Evolutionary conservation across 805 yeast genomes (phyloP), one percentile per base, ranked within the genome.

Genomic region (Saccharomycopsis sp.): DNA sequence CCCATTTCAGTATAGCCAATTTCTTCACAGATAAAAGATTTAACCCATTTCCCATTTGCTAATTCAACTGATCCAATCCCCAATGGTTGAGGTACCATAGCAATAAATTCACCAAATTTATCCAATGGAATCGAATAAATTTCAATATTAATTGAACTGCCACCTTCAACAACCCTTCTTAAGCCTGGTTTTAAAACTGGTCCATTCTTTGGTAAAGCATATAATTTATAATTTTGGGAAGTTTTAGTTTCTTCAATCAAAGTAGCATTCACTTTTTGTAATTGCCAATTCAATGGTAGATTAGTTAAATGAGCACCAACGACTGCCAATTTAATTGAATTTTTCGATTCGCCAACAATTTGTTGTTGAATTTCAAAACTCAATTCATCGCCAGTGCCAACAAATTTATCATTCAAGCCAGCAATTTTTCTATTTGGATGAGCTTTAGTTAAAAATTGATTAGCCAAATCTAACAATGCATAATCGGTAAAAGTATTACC

Each of bases 251-350:
- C 69, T 52, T 73, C 68, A 3, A 82, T 57, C 44, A 85, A 77
- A 2, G 77, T 64, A 24, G 97, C 97, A 55, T 80, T 76, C 37
- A 82, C 93, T 60, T 83, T 76, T 55, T 84, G 82, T 50, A 90
- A 71, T 67, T 90, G 98, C 96, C 97, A 89, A 64, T 90, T 88
- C 54, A 90, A 71, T 39, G 88, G 88, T 70, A 87, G 75, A 1
- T 96, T 96, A 45, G 78, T 70, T 53, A 93, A 71, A 60, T 90
- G 98, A 39, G 97, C 97, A 45, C 98, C 98, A 39, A 90, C 97
- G 29, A 93, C 98, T 1, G 97, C 97, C 47, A 90, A 66, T 50
- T 80, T 72, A 48, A 87, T 69, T 7, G 74, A 67, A 27, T 63
- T 51, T 1, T 68, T 61, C 22, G 65, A 54, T 36, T 63, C 59